Base-by-base conservation (phyloP, 345 rosid species). In the Mangifera indica region DNA sequence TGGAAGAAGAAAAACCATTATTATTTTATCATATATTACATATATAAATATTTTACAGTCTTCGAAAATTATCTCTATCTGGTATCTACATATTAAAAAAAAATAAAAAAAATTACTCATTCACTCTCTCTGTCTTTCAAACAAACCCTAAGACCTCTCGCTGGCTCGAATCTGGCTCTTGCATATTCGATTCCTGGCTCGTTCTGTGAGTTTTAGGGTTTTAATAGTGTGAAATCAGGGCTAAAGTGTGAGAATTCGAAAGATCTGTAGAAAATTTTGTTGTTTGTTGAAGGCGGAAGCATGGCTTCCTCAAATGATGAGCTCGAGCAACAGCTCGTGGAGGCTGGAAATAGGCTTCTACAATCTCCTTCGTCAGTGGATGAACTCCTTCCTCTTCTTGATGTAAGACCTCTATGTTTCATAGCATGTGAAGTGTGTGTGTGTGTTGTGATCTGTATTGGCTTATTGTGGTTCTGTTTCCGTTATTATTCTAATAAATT, bases 381-480 rank as follows among this genome's bases (percentile, higher is more conserved):
- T 11, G 91, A 86, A 56, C 94, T 95, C 72, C 92, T 95, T 75
- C 71, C 85, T 74, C 89, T 93, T 69, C 96, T 95, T 9, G 93
- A 95, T 48, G 99, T 89, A 74, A 85, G 91, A n/a, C n/a, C 79
- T 71, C 22, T 72, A 5, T 20, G 42, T 32, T 51, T 20, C 12
- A 3, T 48, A 25, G 32, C 21, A n/a, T 42, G 37, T 60, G 21
- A 34, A 15, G 25, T 53, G 21, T 40, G 11, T n/a, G n/a, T n/a
- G n/a, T n/a, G n/a, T 57, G n/a, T 60, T 24, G 5, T 26, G 54
- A 65, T 49, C 42, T 24, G 22, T 29, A 3, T 51, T 37, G 17
- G 10, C 45, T 26, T 52, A 17, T 18, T 29, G 22, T 17, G 10
- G 3, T 66, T 2, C 29, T 29, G 12, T 20, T 55, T 3, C 34